These are phyloP conservation scores for Umbelopsis sp. DNA, from an alignment of 192 early-diverging fungal species.

Conservation along the genomic window DNA sequence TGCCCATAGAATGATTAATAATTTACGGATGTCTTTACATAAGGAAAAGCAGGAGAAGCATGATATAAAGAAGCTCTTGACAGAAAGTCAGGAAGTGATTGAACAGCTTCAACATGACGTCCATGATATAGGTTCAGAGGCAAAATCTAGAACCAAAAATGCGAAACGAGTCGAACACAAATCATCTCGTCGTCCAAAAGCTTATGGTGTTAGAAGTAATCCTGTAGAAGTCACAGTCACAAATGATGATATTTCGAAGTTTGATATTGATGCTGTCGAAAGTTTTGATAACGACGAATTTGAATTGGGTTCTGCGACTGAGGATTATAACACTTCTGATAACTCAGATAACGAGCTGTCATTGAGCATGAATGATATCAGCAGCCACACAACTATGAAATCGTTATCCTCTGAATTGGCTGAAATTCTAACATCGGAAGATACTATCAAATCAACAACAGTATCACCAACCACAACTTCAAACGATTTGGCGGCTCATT, in stretches of 20 bases:
- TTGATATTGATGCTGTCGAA: background rate
- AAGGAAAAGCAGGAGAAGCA: constrained; percentile 58
- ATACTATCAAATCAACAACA: background rate
- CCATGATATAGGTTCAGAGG: constrained; percentile 4
- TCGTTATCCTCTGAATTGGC: background rate
- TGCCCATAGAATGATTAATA: constrained; percentile 56
- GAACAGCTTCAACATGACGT: constrained; percentile 52
- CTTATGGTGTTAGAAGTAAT: background rate
- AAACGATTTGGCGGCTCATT: too few species aligned
- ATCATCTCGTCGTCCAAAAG: background rate
- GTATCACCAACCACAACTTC: background rate
- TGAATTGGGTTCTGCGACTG: background rate
- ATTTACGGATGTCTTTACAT: constrained; percentile 50
- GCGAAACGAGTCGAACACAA: background rate
- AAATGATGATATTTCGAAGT: background rate
- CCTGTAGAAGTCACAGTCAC: background rate
- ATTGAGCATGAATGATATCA: background rate
- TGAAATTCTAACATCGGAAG: background rate
- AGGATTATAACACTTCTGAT: background rate
- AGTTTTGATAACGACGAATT: background rate
- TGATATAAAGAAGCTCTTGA: constrained; percentile 55
- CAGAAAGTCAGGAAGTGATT: constrained; percentile 59
- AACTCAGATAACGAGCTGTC: background rate
- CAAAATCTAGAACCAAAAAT: background rate
- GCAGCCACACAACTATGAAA: background rate